These are phyloP conservation scores for Leccinum subrobustum DNA, from an alignment of 1,284 basidiomycete genomes.

Conservation along the genomic window DNA sequence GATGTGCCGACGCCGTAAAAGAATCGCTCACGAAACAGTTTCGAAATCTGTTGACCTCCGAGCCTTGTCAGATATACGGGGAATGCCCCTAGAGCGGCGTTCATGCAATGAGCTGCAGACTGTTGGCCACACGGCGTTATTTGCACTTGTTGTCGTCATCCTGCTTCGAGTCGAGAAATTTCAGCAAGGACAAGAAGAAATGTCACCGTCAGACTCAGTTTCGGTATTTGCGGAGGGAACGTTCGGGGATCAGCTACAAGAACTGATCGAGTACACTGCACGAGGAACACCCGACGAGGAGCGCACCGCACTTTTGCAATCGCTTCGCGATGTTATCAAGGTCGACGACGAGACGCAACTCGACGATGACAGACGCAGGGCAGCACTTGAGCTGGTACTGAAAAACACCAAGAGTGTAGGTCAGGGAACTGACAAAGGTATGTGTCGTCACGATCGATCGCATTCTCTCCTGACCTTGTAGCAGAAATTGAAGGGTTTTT, in stretches of 20 bases:
- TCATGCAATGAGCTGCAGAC: no score
- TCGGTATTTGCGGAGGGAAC: constrained; percentile 88
- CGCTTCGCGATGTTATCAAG: constrained; percentile 61
- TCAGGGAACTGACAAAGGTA: constrained; percentile 74
- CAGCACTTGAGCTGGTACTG: constrained; percentile 58
- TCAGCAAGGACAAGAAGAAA: constrained; percentile 8
- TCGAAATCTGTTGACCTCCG: no score
- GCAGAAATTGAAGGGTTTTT: constrained; percentile 86
- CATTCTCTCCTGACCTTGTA: constrained; percentile 6
- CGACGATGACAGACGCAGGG: constrained; percentile 49
- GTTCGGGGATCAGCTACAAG: constrained; percentile 81
- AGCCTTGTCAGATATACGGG: no score
- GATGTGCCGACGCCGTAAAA: no score
- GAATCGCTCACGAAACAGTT: no score
- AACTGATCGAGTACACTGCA: constrained; percentile 77
- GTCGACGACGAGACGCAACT: constrained; percentile 41
- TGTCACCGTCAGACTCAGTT: constrained; percentile 58
- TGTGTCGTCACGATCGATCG: constrained; percentile 20
- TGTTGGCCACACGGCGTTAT: constrained; percentile 1
- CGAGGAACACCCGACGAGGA: constrained; percentile 69
- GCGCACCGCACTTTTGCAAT: constrained; percentile 58
- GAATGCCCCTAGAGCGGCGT: no score
- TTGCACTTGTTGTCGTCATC: constrained; percentile 18
- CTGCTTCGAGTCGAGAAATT: constrained; percentile 13
- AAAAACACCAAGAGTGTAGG: constrained; percentile 65